Conservation (phyloP, 2,329 filamentous ascomycete species). For the Colletotrichum euphorbiae region DNA sequence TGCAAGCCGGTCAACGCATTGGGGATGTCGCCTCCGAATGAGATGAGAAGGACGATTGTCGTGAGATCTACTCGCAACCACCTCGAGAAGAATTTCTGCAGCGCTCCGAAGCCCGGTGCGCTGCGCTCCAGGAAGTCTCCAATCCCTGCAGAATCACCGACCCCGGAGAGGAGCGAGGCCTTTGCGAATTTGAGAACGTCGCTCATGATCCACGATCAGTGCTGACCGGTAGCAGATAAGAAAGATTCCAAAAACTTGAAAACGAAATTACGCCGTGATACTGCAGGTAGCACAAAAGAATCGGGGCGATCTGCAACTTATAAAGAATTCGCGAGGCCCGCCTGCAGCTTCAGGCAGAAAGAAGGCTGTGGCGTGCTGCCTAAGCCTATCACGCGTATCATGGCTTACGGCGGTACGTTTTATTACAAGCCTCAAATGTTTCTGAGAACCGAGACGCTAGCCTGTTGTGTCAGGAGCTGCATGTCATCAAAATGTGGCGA, state of each 20-base stretch:
- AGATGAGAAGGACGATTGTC: conserved; percentile 47
- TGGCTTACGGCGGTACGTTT: not conserved
- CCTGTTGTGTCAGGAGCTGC: not conserved
- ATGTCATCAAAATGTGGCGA: conserved; percentile 22
- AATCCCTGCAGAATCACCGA: conserved; percentile 6
- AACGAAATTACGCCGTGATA: not conserved
- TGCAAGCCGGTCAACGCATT: conserved; percentile 47
- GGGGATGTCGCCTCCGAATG: conserved; percentile 50
- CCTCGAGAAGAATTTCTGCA: conserved; percentile 49
- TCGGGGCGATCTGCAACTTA: not conserved
- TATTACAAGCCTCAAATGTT: not conserved
- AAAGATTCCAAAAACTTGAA: not conserved
- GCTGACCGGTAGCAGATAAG: too few relatives aligned
- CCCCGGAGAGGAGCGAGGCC: conserved; percentile 26
- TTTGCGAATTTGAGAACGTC: conserved; percentile 27
- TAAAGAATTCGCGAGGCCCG: not conserved
- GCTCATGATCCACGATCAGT: conserved; percentile 17
- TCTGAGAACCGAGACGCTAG: conserved; percentile 5
- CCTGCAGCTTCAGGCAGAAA: conserved; percentile 14
- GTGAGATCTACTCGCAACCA: conserved; percentile 52
- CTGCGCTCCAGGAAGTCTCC: conserved; percentile 29
- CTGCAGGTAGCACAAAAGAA: not conserved
- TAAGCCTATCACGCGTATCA: conserved; percentile 3
- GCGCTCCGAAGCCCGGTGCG: conserved; percentile 42
- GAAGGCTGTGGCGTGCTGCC: conserved; percentile 7